Conservation (phyloP, 2,329 filamentous ascomycete genomes). For the Penicillium thymicola region DNA sequence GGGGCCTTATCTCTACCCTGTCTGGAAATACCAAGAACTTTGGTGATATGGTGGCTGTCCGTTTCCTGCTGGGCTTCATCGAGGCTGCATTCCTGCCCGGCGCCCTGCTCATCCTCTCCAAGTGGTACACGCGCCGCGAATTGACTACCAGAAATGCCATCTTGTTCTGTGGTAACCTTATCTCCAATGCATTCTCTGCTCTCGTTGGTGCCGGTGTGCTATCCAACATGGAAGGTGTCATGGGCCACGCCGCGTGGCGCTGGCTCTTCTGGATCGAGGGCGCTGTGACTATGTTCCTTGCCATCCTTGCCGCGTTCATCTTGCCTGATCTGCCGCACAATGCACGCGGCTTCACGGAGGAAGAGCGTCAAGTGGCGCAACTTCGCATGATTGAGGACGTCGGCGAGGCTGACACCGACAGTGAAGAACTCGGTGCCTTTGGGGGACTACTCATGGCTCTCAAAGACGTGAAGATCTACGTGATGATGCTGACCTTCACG, state of each 20-base stretch:
- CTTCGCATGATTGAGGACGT: constrained; percentile 58
- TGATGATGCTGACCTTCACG: constrained; percentile 62
- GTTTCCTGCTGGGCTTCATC: constrained; percentile 39
- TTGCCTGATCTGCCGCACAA: constrained; percentile 56
- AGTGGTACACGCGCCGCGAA: constrained; percentile 49
- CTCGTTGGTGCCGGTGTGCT: constrained; percentile 47
- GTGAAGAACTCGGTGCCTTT: constrained; percentile 48
- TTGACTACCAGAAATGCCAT: constrained; percentile 45
- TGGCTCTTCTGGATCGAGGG: constrained; percentile 56
- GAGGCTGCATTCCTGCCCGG: constrained; percentile 42
- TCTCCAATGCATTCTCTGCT: constrained; percentile 47
- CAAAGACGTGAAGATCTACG: constrained; percentile 60
- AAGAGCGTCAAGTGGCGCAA: constrained; percentile 50
- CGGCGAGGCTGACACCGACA: constrained; percentile 55
- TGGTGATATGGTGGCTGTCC: constrained; percentile 36
- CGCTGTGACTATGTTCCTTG: constrained; percentile 47
- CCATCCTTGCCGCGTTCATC: constrained; percentile 34
- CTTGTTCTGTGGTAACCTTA: constrained; percentile 47
- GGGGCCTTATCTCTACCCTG: constrained; percentile 60
- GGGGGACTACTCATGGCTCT: constrained; percentile 57
- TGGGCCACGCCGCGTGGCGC: constrained; percentile 42
- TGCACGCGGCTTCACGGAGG: constrained; percentile 46
- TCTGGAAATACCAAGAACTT: constrained; percentile 47
- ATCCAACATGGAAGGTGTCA: constrained; percentile 42
- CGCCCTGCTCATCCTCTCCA: constrained; percentile 42